Base-by-base conservation (phyloP, 331 rosid genomes). In the Saraca asoca region DNA sequence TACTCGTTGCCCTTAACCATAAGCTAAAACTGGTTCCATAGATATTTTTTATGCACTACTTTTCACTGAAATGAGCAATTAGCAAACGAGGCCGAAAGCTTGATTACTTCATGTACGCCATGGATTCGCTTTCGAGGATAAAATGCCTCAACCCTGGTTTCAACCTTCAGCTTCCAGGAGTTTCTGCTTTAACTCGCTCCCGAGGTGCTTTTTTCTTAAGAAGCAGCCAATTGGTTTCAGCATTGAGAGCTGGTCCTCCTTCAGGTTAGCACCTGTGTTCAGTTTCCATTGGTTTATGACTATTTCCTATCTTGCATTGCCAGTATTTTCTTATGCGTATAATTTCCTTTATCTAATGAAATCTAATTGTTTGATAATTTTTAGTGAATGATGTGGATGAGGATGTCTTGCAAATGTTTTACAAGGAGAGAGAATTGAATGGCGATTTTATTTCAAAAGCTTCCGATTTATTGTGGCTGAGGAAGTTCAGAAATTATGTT, bases 381-480 rank as follows among this genome's bases (percentile, higher is more conserved):
- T 15, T 73, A 83, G 93, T 58, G 64, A 80, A 81, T 70, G 90
- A 69, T 72, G 81, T 43, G 0, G 88, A 87, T 6, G 89, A 83
- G 66, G 95, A 91, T 41, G 89, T 82, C 74, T 62, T 91, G 67
- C 86, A 80, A 80, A 76, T 65, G 4, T 91, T 87, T 82, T 72
- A 87, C 8, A 65, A 83, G 81, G 95, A 91, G 55, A 86, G 98
- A 69, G 82, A 87, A 67, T 54, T 76, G 58, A 89, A 71, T 24
- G 93, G 96, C 7, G 98, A 92, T 80, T 76, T 92, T 71, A 73
- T 92, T 45, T 80, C 98, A 41, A 89, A 78, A 76, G 78, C 81
- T 79, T 77, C 88, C 59, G 98, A 92, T 80, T 71, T 92, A 78
- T 73, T 92, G 52, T 92, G 98, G 98, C 84, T 35, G 75, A 81